Evolutionary conservation across 352 stramenopile species (phyloP).

Genomic region (Peronospora farinosa): DNA sequence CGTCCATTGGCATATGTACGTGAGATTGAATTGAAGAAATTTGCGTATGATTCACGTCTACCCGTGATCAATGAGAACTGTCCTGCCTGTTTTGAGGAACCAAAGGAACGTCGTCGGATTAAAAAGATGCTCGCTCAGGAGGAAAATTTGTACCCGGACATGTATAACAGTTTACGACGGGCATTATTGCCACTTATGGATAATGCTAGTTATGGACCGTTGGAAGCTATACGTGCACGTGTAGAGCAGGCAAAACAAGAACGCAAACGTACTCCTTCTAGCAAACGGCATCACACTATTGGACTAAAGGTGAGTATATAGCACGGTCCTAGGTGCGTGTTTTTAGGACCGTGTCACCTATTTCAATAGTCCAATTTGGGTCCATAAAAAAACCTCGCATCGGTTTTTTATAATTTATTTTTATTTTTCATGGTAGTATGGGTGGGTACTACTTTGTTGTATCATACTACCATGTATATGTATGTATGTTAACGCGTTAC

Average conservation of each 20-base stretch:
- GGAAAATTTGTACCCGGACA: constrained; percentile 88
- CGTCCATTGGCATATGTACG: constrained; percentile 94
- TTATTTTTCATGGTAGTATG: too few species aligned
- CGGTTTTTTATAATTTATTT: too few species aligned
- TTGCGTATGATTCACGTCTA: constrained; percentile 80
- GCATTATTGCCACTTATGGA: constrained; percentile 81
- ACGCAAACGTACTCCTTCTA: constrained; percentile 32
- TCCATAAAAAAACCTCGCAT: too few species aligned
- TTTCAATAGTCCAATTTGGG: too few species aligned
- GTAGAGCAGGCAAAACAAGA: constrained; percentile 49
- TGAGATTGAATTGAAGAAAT: constrained; percentile 89
- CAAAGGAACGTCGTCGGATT: constrained; percentile 94
- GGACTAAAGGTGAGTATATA: too few species aligned
- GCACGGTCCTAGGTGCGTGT: background rate
- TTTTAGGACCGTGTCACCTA: too few species aligned
- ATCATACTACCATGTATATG: too few species aligned
- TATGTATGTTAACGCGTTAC: too few species aligned
- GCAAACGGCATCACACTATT: constrained; percentile 11
- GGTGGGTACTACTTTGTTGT: too few species aligned
- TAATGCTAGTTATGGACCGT: constrained; percentile 51
- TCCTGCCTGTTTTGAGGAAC: constrained; percentile 97
- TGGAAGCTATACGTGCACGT: constrained; percentile 46
- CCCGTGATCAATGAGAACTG: constrained; percentile 99
- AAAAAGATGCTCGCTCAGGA: constrained; percentile 96
- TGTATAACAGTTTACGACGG: constrained; percentile 70